Conservation (phyloP, 2,329 filamentous ascomycete genomes). For the Colletotrichum sublineola region DNA sequence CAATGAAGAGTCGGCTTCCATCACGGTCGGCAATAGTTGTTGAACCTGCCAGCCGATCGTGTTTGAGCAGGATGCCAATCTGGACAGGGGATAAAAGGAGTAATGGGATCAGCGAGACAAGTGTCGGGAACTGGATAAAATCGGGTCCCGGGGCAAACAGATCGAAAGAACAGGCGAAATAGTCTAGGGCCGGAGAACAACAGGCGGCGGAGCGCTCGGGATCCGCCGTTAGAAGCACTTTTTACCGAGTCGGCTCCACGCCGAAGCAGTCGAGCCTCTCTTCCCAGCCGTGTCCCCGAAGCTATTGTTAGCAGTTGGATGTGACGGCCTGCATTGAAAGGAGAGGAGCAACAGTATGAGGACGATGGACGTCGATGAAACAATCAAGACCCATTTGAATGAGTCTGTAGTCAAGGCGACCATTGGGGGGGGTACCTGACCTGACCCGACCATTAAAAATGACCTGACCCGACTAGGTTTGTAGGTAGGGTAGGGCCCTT, state of each 20-base stretch:
- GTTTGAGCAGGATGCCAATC: not conserved
- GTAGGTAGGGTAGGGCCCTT: too few relatives aligned
- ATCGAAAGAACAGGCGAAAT: constrained; percentile 6
- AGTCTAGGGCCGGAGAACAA: constrained; percentile 3
- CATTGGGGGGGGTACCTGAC: too few relatives aligned
- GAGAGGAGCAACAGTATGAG: not conserved
- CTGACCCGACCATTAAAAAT: too few relatives aligned
- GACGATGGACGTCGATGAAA: constrained; percentile 5
- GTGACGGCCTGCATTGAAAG: constrained; percentile 14
- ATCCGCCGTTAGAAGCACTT: constrained; percentile 7
- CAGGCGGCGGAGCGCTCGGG: constrained; percentile 31
- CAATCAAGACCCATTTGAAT: constrained; percentile 13
- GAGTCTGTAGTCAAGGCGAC: too few relatives aligned
- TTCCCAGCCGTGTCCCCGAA: not conserved
- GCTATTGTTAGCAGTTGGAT: not conserved
- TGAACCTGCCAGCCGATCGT: not conserved
- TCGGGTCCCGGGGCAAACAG: constrained; percentile 23
- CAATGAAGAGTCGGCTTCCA: constrained; percentile 22
- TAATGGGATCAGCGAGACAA: constrained; percentile 5
- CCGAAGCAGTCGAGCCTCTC: constrained; percentile 1
- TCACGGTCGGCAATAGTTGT: constrained; percentile 6
- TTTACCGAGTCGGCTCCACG: not conserved
- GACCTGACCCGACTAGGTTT: too few relatives aligned
- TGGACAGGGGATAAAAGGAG: not conserved
- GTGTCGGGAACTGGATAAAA: not conserved